These are phyloP conservation scores for Pythium pectinolyticum DNA, from an alignment of 352 stramenopile genomes.

Conservation along the genomic window DNA sequence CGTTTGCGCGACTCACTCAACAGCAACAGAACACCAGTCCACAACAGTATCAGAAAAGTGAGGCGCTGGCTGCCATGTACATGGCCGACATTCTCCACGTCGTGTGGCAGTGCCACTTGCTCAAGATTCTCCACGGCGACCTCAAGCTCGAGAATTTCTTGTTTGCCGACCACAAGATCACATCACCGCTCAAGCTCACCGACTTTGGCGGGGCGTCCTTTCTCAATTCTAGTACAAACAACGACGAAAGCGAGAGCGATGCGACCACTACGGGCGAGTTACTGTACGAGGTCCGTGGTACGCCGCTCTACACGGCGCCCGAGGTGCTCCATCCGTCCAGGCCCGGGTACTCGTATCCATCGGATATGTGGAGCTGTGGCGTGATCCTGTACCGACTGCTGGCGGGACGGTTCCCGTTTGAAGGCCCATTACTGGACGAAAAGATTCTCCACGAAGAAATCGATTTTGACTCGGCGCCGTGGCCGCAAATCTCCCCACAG, in stretches of 20 bases:
- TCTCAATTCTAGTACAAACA: constrained; percentile 37
- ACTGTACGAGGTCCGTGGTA: constrained; percentile 57
- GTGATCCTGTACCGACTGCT: constrained; percentile 76
- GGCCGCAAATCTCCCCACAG: constrained; percentile 51
- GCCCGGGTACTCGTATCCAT: constrained; percentile 67
- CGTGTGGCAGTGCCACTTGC: constrained; percentile 76
- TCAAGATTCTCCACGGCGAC: constrained; percentile 71
- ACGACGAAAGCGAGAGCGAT: too few relatives aligned
- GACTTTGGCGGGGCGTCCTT: constrained; percentile 78
- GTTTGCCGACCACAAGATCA: constrained; percentile 56
- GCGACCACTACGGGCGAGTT: too few relatives aligned
- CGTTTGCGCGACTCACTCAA: constrained; percentile 34
- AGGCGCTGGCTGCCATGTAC: constrained; percentile 54
- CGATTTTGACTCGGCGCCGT: constrained; percentile 49
- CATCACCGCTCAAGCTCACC: constrained; percentile 73
- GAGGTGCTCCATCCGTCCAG: constrained; percentile 46
- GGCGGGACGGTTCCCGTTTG: constrained; percentile 63
- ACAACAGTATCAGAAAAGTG: constrained; percentile 18
- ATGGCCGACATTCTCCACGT: constrained; percentile 81
- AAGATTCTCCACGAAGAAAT: constrained; percentile 59
- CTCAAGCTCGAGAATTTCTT: constrained; percentile 85
- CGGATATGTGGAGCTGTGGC: constrained; percentile 78
- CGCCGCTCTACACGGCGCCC: constrained; percentile 71
- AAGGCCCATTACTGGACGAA: constrained; percentile 60
- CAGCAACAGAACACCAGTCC: constrained; percentile 1